Percentiles rank a stretch among this genome's conserved stretches.
phyloP scores from a whole-genome alignment of 106 monocot genomes.

The Allium cepa region DNA sequence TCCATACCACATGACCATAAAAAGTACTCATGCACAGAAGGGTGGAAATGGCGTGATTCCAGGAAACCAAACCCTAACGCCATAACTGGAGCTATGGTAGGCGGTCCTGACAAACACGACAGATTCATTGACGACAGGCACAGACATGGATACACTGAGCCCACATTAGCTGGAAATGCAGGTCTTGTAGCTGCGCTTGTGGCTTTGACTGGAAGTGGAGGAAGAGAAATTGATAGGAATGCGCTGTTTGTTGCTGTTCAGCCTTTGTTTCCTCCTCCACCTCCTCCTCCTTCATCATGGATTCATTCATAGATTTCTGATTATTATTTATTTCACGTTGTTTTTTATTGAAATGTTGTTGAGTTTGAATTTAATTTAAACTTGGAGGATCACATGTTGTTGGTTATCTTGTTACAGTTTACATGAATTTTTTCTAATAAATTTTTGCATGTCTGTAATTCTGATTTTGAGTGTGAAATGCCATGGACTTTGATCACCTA shows the following conservation, averaged over 20 bases:
- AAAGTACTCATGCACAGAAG: conserved; percentile 62
- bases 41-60: conserved; percentile 58
- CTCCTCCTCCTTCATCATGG: conserved; percentile 73
- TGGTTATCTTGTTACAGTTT: too few relatives aligned
- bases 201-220: conserved; percentile 30
- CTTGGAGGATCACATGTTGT: too few relatives aligned
- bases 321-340: too few relatives aligned
- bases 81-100: conserved; percentile 76
- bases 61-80: conserved; percentile 42
- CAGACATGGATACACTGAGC: conserved; percentile 49
- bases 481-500: too few relatives aligned
- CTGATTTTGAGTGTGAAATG: too few relatives aligned
- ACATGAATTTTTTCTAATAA: too few relatives aligned
- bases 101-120: conserved; percentile 50
- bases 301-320: not conserved
- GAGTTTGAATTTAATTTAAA: too few relatives aligned
- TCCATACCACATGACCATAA: conserved; percentile 51
- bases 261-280: conserved; percentile 32
- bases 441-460: too few relatives aligned
- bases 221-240: conserved; percentile 47
- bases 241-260: conserved; percentile 56
- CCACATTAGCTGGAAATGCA: conserved; percentile 68
- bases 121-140: conserved; percentile 37
- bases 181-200: conserved; percentile 70
- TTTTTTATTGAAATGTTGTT: too few relatives aligned